Evolutionary conservation across 2,329 filamentous ascomycete genomes (phyloP), one percentile per base, ranked within the genome.

Genomic region (Coniochaeta sp.): DNA sequence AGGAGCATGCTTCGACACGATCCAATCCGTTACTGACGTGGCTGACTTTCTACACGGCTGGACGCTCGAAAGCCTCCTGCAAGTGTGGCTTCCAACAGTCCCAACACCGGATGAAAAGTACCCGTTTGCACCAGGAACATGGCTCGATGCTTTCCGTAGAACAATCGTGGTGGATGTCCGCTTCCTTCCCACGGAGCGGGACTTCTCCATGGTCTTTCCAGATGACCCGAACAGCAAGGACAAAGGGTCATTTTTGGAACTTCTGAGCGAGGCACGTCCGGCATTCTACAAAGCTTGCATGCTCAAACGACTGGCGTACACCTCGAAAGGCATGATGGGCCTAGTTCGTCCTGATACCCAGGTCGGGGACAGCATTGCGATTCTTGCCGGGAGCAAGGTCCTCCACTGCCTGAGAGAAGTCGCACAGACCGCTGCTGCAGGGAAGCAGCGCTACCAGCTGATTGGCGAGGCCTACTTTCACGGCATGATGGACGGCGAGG

Each of bases 401-500:
- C 56, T 34, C 11, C 34, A 28, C 4, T 28, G 36, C 12, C 36
- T 58, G 2, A 43, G 56, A 28, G 36, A 52, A 31, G 24, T 52
- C 24, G 17, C 47, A 7, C 47, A 12, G 9, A 9, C 3, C 3
- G 17, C 47, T 17, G 12, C 36, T n/a, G 4, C 17, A n/a, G 34
- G 14, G 16, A 43, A 28, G 24, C 17, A 17, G 17, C 22, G 14
- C 19, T 43, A 58, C 36, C 36, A 43, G 6, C 56, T 58, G n/a
- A 31, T 58, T 8, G 22, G 56, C 34, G 56, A 43, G 24, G 56
- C 56, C 12, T 58, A 58, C 14, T 58, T 58, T 38, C 56, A 58
- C 16, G 56, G 56, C n/a, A 58, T 58, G 11, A 58, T 58, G 36
- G 56, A 58, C 40, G 56, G 28, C 19, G 6, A 58, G 12, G 56